A percentile compares a stretch with the other conserved stretches of the same genome.
These are phyloP conservation scores for Penicillium sp. DNA, from an alignment of 2,329 filamentous ascomycete genomes.

Conservation along the genomic window DNA sequence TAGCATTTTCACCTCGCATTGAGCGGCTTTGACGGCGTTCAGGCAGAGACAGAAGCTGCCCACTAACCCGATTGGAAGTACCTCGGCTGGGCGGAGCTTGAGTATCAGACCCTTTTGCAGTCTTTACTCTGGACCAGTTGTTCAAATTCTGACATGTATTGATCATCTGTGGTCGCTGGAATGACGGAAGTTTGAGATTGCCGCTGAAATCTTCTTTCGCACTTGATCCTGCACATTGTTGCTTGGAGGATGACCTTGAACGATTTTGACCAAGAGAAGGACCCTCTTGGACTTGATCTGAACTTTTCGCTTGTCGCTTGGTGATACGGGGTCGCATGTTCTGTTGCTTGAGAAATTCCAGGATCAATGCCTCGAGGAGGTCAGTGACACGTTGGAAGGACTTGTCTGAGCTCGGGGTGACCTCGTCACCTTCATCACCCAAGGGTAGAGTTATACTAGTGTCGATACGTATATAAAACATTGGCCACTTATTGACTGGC, in stretches of 20 bases:
- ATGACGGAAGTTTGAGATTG: slow-evolving; percentile 32
- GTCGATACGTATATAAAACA: slow-evolving; percentile 77
- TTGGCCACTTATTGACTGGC: slow-evolving; percentile 78
- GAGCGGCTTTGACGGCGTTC: not conserved
- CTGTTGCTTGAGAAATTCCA: slow-evolving; percentile 73
- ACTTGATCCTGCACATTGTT: slow-evolving; percentile 1
- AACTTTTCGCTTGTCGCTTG: slow-evolving; percentile 17
- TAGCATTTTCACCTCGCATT: not conserved
- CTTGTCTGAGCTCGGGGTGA: slow-evolving; percentile 34
- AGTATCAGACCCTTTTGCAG: slow-evolving; percentile 22
- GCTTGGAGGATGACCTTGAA: not conserved
- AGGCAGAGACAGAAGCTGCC: not conserved
- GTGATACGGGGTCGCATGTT: slow-evolving; percentile 60
- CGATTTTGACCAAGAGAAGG: not conserved
- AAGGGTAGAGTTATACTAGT: slow-evolving; percentile 44
- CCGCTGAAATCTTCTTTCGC: slow-evolving; percentile 26
- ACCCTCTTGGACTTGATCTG: slow-evolving; percentile 2
- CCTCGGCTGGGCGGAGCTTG: no score
- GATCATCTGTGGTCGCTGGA: slow-evolving; percentile 14
- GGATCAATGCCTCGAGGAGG: slow-evolving; percentile 67
- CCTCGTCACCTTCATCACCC: slow-evolving; percentile 41
- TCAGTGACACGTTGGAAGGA: slow-evolving; percentile 60
- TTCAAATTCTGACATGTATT: slow-evolving; percentile 28
- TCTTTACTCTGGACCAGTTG: slow-evolving; percentile 45
- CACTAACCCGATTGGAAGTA: not conserved